A percentile compares a stretch with the other conserved stretches of the same genome.
Evolutionary conservation across 495 filamentous ascomycete genomes (phyloP).

Genomic region (Tricharina praecox): DNA sequence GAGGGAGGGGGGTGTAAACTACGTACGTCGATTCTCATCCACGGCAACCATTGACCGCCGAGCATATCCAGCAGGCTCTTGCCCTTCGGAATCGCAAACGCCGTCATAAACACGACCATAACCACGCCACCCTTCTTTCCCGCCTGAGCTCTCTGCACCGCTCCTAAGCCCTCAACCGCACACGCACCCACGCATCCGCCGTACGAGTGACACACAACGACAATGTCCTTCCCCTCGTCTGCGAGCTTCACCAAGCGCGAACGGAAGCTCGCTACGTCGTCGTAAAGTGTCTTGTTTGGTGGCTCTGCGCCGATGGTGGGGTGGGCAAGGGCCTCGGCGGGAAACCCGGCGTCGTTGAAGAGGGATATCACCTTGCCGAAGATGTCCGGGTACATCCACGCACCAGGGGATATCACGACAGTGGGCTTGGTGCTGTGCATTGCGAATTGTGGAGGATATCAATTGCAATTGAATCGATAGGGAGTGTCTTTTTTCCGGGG

Average conservation of each 20-base stretch:
- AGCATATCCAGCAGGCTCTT: not conserved
- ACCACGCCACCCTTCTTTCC: not conserved
- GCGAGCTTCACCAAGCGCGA: not conserved
- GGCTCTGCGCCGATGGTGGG: not conserved
- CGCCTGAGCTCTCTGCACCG: not conserved
- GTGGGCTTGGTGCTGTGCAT: too few species aligned
- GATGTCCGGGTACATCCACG: too few species aligned
- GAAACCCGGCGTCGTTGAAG: too few species aligned
- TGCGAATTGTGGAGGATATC: too few species aligned
- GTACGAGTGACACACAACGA: not conserved
- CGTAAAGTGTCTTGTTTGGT: not conserved
- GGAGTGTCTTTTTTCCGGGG: too few species aligned
- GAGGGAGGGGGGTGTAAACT: not conserved
- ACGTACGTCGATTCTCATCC: not conserved
- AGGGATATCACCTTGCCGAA: too few species aligned
- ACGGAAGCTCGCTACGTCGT: not conserved
- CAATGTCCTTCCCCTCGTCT: not conserved
- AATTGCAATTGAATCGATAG: too few species aligned
- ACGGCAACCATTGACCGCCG: not conserved
- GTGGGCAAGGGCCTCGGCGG: not conserved
- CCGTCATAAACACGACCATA: not conserved
- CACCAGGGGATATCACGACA: too few species aligned
- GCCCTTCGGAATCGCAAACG: not conserved
- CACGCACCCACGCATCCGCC: not conserved
- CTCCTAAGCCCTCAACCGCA: not conserved